phyloP scores from a whole-genome alignment of 345 rosid species.

The Eucalyptus shirleyi region DNA sequence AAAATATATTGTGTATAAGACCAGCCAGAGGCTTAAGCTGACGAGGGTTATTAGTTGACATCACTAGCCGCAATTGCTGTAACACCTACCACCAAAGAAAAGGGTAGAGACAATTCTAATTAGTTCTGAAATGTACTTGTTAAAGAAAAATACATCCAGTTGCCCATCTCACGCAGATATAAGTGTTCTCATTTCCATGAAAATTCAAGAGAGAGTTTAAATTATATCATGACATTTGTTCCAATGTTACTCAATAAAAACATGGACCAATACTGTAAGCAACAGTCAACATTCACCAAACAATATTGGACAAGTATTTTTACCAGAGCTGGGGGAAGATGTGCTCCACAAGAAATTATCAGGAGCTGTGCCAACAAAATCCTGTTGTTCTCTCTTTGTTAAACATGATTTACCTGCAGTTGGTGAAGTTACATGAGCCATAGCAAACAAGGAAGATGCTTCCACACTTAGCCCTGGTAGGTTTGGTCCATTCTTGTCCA shows the following conservation, averaged over 20 bases:
- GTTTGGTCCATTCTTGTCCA: slow-evolving; percentile 16
- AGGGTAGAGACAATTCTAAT: neutral
- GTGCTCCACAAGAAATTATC: slow-evolving; percentile 7
- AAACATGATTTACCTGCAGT: slow-evolving; percentile 30
- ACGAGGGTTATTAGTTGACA: neutral
- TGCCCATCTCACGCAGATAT: neutral
- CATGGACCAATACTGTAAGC: neutral
- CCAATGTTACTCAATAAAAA: neutral
- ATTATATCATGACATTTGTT: neutral
- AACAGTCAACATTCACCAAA: too few relatives aligned
- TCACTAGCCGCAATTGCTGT: neutral
- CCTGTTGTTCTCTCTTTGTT: slow-evolving; percentile 16
- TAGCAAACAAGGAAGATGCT: slow-evolving; percentile 9
- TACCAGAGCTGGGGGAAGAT: slow-evolving; percentile 57
- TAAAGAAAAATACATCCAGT: neutral
- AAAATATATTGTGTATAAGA: neutral
- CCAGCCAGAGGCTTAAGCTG: neutral
- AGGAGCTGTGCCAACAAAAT: neutral
- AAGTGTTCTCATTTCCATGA: neutral
- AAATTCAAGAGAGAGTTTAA: neutral
- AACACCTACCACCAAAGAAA: neutral
- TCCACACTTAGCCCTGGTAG: slow-evolving; percentile 2
- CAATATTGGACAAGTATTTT: neutral
- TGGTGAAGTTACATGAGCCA: slow-evolving; percentile 5
- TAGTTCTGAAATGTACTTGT: neutral